Evolutionary conservation across 345 rosid species (phyloP).

Genomic region (Lagerstroemia speciosa): DNA sequence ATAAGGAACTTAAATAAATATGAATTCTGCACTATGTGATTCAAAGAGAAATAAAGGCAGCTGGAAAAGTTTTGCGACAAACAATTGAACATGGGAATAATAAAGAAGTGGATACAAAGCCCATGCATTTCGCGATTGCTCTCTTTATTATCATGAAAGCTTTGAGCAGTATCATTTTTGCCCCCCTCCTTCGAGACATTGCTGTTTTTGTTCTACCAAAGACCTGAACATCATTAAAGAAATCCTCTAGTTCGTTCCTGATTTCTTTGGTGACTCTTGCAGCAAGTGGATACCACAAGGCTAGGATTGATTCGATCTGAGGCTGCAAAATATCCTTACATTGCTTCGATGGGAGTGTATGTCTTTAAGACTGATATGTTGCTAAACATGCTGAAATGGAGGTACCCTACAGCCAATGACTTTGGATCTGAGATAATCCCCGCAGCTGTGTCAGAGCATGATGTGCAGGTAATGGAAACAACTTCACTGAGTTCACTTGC

Average conservation of each 20-base stretch:
- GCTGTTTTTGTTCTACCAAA: background rate
- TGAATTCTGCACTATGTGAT: no score
- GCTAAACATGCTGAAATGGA: constrained; percentile 60
- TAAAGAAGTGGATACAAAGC: background rate
- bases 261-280: constrained; percentile 16
- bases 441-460: constrained; percentile 68
- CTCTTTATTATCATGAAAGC: background rate
- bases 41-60: no score
- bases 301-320: constrained; percentile 63
- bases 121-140: background rate
- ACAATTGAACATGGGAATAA: no score
- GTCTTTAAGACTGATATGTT: constrained; percentile 67
- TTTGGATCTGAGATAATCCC: constrained; percentile 95
- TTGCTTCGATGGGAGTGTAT: constrained; percentile 96
- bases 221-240: background rate
- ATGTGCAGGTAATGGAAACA: constrained; percentile 53
- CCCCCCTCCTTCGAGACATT: background rate
- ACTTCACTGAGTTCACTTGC: background rate
- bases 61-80: no score
- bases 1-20: background rate
- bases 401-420: constrained; percentile 76
- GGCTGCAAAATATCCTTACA: constrained; percentile 52
- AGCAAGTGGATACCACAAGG: constrained; percentile 63
- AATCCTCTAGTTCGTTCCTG: background rate
- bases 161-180: no score